Evolutionary conservation across 2,329 filamentous ascomycete genomes (phyloP).

Genomic region (Verticillium longisporum): DNA sequence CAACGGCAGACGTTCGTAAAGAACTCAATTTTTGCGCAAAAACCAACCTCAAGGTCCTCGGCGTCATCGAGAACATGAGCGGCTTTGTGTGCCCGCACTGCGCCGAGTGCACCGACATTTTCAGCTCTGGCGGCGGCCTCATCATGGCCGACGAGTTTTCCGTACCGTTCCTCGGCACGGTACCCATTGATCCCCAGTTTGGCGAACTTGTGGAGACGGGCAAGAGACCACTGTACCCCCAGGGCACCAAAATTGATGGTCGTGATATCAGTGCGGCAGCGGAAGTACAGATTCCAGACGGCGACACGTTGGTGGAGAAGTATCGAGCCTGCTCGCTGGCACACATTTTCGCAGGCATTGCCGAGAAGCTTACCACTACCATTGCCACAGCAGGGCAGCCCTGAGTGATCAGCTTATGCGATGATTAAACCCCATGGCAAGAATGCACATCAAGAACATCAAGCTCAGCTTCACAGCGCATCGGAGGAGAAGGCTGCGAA

Average conservation of each 20-base stretch:
- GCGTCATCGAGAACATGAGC: slow-evolving; percentile 96
- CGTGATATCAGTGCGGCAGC: slow-evolving; percentile 35
- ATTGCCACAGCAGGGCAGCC: slow-evolving; percentile 4
- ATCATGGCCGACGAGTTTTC: slow-evolving; percentile 83
- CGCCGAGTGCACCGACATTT: slow-evolving; percentile 86
- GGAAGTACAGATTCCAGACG: slow-evolving; percentile 10
- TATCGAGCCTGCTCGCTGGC: slow-evolving; percentile 66
- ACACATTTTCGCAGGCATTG: slow-evolving; percentile 62
- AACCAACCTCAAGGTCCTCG: slow-evolving; percentile 70
- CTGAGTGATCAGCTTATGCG: not conserved
- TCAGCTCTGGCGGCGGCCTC: slow-evolving; percentile 82
- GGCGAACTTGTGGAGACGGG: slow-evolving; percentile 78
- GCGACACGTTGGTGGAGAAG: slow-evolving; percentile 54
- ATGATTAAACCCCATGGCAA: too few relatives aligned
- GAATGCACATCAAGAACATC: too few relatives aligned
- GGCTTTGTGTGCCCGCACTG: slow-evolving; percentile 79
- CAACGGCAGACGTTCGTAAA: slow-evolving; percentile 88
- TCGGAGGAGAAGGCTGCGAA: too few relatives aligned
- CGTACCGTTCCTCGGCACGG: slow-evolving; percentile 75
- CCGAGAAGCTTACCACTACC: slow-evolving; percentile 30
- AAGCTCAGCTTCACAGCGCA: too few relatives aligned
- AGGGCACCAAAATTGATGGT: slow-evolving; percentile 57
- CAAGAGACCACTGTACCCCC: slow-evolving; percentile 57
- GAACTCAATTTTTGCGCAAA: slow-evolving; percentile 91
- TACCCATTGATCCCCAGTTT: slow-evolving; percentile 92